These are phyloP conservation scores for Ganoderma sinense DNA, from an alignment of 1,284 basidiomycete genomes.

Conservation along the genomic window DNA sequence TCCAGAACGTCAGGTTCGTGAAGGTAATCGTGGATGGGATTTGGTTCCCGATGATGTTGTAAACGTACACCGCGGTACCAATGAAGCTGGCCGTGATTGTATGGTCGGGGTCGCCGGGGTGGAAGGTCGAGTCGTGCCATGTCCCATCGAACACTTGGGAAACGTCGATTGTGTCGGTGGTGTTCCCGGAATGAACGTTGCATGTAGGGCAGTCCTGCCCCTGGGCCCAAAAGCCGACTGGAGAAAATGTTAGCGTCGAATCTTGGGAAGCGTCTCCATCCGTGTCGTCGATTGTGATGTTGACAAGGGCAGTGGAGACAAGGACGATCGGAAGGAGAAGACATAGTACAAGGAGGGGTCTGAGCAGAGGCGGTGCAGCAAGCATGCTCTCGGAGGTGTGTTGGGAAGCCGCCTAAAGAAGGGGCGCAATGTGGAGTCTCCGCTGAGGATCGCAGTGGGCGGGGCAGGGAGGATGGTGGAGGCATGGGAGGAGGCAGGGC, in stretches of 20 bases:
- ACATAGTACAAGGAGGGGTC: neutral
- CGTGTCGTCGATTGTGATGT: conserved; percentile 28
- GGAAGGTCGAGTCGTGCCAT: conserved; percentile 27
- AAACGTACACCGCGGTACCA: conserved; percentile 26
- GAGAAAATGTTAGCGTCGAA: conserved; percentile 5
- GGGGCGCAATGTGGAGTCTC: neutral
- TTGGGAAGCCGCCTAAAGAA: neutral
- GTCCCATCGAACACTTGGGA: conserved; percentile 10
- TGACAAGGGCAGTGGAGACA: neutral
- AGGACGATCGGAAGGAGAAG: neutral
- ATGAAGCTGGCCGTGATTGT: conserved; percentile 11
- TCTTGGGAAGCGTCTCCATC: conserved; percentile 12
- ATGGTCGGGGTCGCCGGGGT: neutral
- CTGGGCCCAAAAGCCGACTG: conserved; percentile 11
- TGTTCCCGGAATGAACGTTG: conserved; percentile 5
- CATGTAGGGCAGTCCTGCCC: conserved; percentile 18
- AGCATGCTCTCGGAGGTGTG: conserved; percentile 7
- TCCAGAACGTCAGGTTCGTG: conserved; percentile 17
- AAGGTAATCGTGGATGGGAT: conserved; percentile 3
- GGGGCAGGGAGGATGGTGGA: neutral
- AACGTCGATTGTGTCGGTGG: neutral
- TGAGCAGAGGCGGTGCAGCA: conserved; percentile 2
- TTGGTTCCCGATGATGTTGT: conserved; percentile 17
- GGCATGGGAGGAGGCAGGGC: conserved; percentile 1
- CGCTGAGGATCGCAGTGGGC: conserved; percentile 3